Conservation (phyloP, 2,329 filamentous ascomycete species). For the Exophiala aquamarina region DNA sequence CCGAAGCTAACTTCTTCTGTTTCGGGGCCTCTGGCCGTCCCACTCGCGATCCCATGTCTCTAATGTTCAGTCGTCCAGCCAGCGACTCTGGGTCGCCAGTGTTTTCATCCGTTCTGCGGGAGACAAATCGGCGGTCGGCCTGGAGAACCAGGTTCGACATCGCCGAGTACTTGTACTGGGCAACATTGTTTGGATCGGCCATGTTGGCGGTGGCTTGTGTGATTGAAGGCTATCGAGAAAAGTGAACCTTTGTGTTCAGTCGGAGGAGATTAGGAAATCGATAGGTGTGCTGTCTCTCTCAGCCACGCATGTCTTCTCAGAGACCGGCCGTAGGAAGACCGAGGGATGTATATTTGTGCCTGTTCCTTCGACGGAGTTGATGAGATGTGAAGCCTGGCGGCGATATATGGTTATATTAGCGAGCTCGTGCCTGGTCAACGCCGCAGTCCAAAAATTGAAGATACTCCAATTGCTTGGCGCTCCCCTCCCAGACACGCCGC, state of each 20-base stretch:
- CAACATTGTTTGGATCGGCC: constrained; percentile 74
- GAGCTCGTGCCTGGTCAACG: too few species aligned
- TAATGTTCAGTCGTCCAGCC: constrained; percentile 87
- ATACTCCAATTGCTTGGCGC: too few species aligned
- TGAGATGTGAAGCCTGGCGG: too few species aligned
- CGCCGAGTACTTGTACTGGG: constrained; percentile 98
- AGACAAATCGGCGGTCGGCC: constrained; percentile 95
- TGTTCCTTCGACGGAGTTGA: background rate
- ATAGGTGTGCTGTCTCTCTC: too few species aligned
- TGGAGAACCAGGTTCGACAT: constrained; percentile 99
- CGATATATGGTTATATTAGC: too few species aligned
- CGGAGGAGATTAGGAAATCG: too few species aligned
- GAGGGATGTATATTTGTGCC: background rate
- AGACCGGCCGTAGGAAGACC: too few species aligned
- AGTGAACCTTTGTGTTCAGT: too few species aligned
- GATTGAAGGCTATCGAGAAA: too few species aligned
- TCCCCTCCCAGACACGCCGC: too few species aligned
- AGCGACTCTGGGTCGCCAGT: constrained; percentile 97
- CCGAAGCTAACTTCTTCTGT: constrained; percentile 69
- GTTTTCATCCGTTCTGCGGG: constrained; percentile 87
- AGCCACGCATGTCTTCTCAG: too few species aligned
- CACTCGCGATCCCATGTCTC: constrained; percentile 88
- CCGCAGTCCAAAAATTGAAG: too few species aligned
- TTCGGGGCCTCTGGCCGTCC: constrained; percentile 77
- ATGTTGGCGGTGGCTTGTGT: constrained; percentile 46